Evolutionary conservation across 306 rosid species (phyloP), one percentile per base, ranked within the genome.

Genomic region (Fragaria vesca): DNA sequence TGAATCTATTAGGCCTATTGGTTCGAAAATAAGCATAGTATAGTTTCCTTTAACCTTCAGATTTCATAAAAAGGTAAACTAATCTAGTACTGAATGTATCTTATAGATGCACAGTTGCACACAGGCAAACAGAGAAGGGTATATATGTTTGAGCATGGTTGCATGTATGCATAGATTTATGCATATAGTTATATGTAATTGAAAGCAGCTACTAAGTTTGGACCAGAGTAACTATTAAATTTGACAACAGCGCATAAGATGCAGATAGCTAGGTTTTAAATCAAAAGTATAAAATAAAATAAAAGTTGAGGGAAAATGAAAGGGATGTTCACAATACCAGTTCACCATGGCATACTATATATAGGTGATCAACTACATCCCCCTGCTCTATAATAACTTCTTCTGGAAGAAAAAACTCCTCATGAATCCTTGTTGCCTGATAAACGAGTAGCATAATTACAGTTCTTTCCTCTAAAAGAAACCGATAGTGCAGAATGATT

Each of bases 361-460:
- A 90, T 34, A 90, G 81, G 70, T 88, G 87, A 79, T 88, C 90
- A 51, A 81, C 78, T 13, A 87, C 79, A 74, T 80, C 78, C 69
- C 89, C 96, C 71, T 83, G 83, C 80, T 87, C 93, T 79, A 85
- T 46, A 54, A 88, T 82, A 80, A 87, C 84, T 87, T 88, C 91
- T 68, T 84, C 88, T 21, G 85, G 96, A 63, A 90, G 84, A 83
- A 90, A 88, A 82, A 90, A 85, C 83, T 90, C 93, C 72, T 88
- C 93, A 4, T 82, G 84, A 51, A 87, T 85, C 82, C 48, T 83
- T 76, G 81, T 81, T 48, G 88, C 90, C 96, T 90, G 78, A 62
- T 24, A 77, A 83, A 84, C 63, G 26, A 73, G 26, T 74, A 69
- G 45, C 30, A 48, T 74, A 36, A 58, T 74, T 20, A 75, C 18